A percentile compares a stretch with the other conserved stretches of the same genome.
Evolutionary conservation across 768 basidiomycete species (phyloP).

Genomic region (Lactifluus pinguis): DNA sequence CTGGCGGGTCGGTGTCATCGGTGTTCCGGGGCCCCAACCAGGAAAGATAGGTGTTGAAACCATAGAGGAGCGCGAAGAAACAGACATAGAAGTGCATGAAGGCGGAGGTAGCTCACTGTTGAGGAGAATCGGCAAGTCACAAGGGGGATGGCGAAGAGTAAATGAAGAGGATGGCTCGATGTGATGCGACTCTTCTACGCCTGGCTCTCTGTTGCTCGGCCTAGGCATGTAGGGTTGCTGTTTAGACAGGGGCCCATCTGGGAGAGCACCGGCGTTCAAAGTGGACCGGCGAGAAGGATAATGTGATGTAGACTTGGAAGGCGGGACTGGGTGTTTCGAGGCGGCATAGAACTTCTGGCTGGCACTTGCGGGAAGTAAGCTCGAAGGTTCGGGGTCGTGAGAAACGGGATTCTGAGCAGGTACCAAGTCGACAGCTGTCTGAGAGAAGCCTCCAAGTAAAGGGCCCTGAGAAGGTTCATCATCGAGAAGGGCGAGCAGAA

Average conservation of each 20-base stretch:
- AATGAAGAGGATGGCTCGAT: conserved; percentile 13
- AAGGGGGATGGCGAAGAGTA: conserved; percentile 2
- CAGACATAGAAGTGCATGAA: conserved; percentile 11
- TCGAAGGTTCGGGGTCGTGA: background rate
- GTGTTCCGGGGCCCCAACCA: conserved; percentile 2
- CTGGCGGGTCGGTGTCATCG: conserved; percentile 14
- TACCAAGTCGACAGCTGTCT: conserved; percentile 3
- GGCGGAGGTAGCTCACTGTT: conserved; percentile 9
- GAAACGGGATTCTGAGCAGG: background rate
- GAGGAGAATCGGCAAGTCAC: conserved; percentile 13
- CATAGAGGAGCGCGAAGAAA: conserved; percentile 16
- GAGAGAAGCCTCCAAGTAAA: conserved; percentile 10
- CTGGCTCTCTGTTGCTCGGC: background rate
- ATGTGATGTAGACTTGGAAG: background rate
- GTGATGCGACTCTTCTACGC: background rate
- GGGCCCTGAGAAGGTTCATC: conserved; percentile 14
- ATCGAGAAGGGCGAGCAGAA: conserved; percentile 14
- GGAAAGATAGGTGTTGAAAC: conserved; percentile 13
- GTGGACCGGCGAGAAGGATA: background rate
- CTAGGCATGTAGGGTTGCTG: background rate
- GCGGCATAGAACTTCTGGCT: background rate
- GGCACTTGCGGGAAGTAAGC: background rate
- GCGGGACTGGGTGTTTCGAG: background rate
- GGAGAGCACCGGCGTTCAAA: background rate
- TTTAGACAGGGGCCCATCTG: background rate